Evolutionary conservation across 495 filamentous ascomycete genomes (phyloP).

Genomic region (Aspergillus indologenus): DNA sequence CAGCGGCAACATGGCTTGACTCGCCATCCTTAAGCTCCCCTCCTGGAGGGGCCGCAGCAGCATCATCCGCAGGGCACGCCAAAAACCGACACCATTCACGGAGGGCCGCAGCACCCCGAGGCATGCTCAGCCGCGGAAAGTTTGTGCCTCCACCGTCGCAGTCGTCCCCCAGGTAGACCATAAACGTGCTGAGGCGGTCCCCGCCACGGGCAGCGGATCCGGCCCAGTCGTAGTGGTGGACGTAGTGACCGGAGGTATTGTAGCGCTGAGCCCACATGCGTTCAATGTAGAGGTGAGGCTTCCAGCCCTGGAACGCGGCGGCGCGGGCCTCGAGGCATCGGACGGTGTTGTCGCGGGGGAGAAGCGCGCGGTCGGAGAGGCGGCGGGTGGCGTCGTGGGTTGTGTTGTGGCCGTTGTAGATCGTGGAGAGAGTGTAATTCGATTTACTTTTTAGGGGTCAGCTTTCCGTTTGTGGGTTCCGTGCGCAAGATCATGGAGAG

Average conservation of each 20-base stretch:
- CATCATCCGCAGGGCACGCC: constrained; percentile 53
- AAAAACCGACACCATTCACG: constrained; percentile 56
- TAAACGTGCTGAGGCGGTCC: constrained; percentile 54
- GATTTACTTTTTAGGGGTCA: constrained; percentile 30
- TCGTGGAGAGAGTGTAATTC: constrained; percentile 53
- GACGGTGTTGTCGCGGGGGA: constrained; percentile 57
- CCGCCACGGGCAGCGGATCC: constrained; percentile 39
- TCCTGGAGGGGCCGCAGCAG: constrained; percentile 8
- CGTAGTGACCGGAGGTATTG: constrained; percentile 55
- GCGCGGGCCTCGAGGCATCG: constrained; percentile 69
- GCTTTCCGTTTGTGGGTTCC: background rate
- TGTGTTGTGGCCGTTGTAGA: constrained; percentile 47
- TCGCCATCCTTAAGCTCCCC: background rate
- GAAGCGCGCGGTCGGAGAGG: constrained; percentile 55
- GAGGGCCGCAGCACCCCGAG: constrained; percentile 19
- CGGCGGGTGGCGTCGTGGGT: constrained; percentile 47
- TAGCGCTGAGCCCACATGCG: constrained; percentile 61
- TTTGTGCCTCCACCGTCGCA: constrained; percentile 62
- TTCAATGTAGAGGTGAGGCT: constrained; percentile 56
- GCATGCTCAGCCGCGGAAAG: constrained; percentile 50
- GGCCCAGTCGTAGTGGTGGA: constrained; percentile 58
- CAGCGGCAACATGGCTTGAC: no score
- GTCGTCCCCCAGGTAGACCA: constrained; percentile 59
- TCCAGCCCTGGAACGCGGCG: constrained; percentile 67
- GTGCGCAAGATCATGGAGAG: background rate